Base-by-base conservation (phyloP, 805 yeast species). In the Lipomyces spencermartinsiae region DNA sequence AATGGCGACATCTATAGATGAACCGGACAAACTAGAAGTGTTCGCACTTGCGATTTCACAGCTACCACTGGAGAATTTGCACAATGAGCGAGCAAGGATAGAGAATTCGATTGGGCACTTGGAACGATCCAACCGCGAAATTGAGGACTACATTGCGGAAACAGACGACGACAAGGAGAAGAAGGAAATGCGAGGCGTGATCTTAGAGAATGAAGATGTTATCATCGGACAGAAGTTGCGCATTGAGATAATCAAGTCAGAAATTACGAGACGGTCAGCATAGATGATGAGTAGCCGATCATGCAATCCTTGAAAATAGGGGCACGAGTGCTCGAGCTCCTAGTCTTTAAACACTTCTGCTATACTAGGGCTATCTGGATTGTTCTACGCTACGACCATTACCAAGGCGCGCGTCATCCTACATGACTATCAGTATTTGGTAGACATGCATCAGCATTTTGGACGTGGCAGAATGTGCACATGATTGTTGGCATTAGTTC, bases 101-200 rank as follows among this genome's bases (percentile, higher is more conserved):
- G 67, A 69, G 57, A 77, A 74, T 67, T 73, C 77, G 43, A 74
- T 75, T 19, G 61, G 35, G 57, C 79, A 77, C 63, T 66, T 77
- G 29, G 58, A 61, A 58, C 63, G 76, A 55, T 76, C 80, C 34
- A 77, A 77, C 66, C 60, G 59, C 4, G 77, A 74, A 58, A 65
- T 77, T 16, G 60, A 62, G 46, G 70, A 67, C 35, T 72, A 59
- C 62, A 59, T 65, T 8, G 63, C 60, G 37, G 75, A 73, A 35
- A 69, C 55, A 37, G 70, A 22, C 9, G 70, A 64, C 22, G 73
- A 69, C 37, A 37, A 60, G 49, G 72, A 64, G 56, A 43, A 66
- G 39, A 10, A 8, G 12, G 73, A 69, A 59, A 46, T 71, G 61
- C 43, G 34, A 54, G 61, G 31, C 34, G 70, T 61, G n/a, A 61